Evolutionary conservation across 2,329 filamentous ascomycete species (phyloP), one percentile per base, ranked within the genome.

Genomic region (Botrytis medusae): DNA sequence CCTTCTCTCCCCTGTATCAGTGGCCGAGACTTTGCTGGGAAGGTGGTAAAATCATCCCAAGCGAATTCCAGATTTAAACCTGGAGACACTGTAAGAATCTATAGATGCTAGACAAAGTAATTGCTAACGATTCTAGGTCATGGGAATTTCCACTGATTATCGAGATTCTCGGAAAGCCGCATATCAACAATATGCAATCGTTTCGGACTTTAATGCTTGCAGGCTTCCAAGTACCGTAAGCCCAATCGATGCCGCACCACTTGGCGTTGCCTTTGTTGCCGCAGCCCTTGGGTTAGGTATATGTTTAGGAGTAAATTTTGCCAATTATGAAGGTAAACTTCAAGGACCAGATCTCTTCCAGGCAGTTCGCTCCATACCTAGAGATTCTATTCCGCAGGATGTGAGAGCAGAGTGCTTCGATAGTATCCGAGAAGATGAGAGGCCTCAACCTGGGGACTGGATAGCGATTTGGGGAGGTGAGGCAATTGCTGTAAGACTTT

Each of bases 391-490:
- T 3, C 87, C 92, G 0, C 76, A 82, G 4, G 92, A 94, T 78
- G 87, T 93, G 10, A 82, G 85, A 2, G 79, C 84, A 7, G 92
- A 94, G 79, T 91, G 89, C 72, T 84, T 92, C n/a, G 80, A 85
- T 0, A 85, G 86, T 0, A 88, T 91, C 9, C 76, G 79, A 0
- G 78, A 83, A 1, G 77, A 80, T 0, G 90, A 92, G 75, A 83
- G 89, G 14, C 87, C 89, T 1, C 83, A 84, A 60, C 77, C 82
- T 0, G 91, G 90, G 0, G 92, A 94, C 74, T 94, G 91, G 88
- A 82, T 94, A 57, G 89, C 88, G 1, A 88, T 94, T 64, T 94
- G 92, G 92, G 92, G 92, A 73, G 92, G 89, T 85, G 77, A 79
- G 84, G 76, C 12, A 22, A 22, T 46, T 12, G 12, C 12, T 44